Percentiles rank a stretch among this genome's conserved stretches.
These are phyloP conservation scores for Chenopodium formosanum DNA, from an alignment of 148 eudicot species.

Conservation along the genomic window DNA sequence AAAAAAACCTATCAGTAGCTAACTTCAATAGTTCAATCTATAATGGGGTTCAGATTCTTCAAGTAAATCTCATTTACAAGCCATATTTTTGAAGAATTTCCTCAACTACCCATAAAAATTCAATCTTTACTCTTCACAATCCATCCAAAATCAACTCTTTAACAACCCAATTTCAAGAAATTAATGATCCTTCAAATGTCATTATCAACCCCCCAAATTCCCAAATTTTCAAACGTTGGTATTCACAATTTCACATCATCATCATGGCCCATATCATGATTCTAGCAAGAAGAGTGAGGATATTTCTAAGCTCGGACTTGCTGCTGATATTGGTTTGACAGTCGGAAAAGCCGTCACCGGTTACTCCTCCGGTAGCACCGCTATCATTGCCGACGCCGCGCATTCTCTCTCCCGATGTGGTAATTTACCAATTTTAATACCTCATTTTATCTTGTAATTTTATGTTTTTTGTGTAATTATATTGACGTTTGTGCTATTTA, in stretches of 20 bases:
- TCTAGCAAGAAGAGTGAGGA: conserved; percentile 59
- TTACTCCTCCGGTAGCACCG: conserved; percentile 87
- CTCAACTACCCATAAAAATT: conserved; percentile 13
- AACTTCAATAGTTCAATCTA: background rate
- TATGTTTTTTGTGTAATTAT: background rate
- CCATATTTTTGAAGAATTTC: conserved; percentile 28
- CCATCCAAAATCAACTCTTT: conserved; percentile 27
- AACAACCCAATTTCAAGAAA: conserved; percentile 31
- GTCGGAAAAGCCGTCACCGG: conserved; percentile 82
- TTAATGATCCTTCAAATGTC: conserved; percentile 11
- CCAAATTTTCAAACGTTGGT: conserved; percentile 57
- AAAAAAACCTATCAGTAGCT: background rate
- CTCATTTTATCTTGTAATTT: background rate
- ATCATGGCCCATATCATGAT: background rate
- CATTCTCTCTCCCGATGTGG: conserved; percentile 97
- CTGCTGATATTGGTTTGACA: conserved; percentile 80
- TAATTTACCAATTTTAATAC: conserved; percentile 18
- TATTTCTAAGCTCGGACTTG: conserved; percentile 77
- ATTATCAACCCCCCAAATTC: conserved; percentile 32
- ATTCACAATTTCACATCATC: conserved; percentile 39
- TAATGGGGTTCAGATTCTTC: conserved; percentile 41
- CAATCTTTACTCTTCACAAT: conserved; percentile 21
- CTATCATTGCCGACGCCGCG: conserved; percentile 96
- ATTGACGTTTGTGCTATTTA: background rate
- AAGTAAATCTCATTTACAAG: conserved; percentile 33